phyloP scores from a whole-genome alignment of 768 basidiomycete species.

The Pleurotus tuoliensis region DNA sequence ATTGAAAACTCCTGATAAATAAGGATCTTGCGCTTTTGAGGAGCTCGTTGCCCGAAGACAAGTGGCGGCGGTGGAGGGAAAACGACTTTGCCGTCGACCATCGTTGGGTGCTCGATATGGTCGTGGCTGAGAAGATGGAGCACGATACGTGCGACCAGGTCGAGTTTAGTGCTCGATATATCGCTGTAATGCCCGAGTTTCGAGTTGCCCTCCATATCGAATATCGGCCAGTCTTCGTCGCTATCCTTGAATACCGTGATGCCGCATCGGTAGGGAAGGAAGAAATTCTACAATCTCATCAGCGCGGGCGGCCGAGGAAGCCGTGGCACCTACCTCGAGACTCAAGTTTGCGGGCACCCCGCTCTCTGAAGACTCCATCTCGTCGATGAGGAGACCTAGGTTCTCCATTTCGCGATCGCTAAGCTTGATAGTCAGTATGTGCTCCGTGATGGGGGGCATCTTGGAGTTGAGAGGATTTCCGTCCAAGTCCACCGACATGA shows the following conservation, averaged over 20 bases:
- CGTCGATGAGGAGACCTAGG: neutral
- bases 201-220: neutral
- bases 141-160: neutral
- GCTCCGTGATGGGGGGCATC: neutral
- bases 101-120: neutral
- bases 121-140: neutral
- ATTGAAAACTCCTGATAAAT: conserved; percentile 10
- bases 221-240: neutral
- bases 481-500: neutral
- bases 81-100: neutral
- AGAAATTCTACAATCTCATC: neutral
- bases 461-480: neutral
- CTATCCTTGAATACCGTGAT: neutral
- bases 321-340: neutral
- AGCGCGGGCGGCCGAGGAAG: neutral
- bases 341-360: neutral
- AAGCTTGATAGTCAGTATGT: neutral
- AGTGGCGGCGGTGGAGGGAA: neutral
- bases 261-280: neutral
- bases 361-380: neutral
- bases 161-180: neutral
- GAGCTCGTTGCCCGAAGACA: neutral
- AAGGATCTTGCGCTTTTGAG: conserved; percentile 1
- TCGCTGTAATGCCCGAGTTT: neutral
- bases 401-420: neutral